Evolutionary conservation across 257 asterid species (phyloP), one percentile per base, ranked within the genome.

Genomic region (Primulina tabacum): DNA sequence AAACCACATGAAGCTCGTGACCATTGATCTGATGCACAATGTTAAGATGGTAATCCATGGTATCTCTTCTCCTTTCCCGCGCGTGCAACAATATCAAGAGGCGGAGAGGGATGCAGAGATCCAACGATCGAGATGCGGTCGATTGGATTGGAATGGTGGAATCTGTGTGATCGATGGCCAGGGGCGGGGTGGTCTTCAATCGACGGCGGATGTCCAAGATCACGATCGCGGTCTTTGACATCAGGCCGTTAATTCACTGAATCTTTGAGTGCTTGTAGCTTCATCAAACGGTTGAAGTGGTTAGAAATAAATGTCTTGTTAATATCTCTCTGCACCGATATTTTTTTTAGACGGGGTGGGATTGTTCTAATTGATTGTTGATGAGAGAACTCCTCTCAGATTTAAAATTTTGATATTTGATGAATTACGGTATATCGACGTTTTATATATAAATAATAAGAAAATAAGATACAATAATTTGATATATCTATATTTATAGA

Each of bases 11-110:
- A 83, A 77, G 76, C 52, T 87, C 10, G 67, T 76, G 28, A 81
- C 79, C 75, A 76, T 85, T 11, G 89, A 87, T 81, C 75, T 87
- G 81, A 70, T 87, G 35, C 94, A 87, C 76, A 85, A 87, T 76
- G 79, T 77, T 78, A 85, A 75, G 79, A 80, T 87, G 35, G 89
- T 78, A 68, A 70, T 87, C 74, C 94, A 87, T 52, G 89, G 78
- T 47, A 60, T 87, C 21, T 83, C 89, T 1, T 76, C 87, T 38
- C 86, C 90, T 16, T 85, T 87, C 63, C 94, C 89, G 12, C 86
- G 75, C 65, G 80, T 32, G 6, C 34, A 32, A 32, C 34, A 5
- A 32, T 32, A 85, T 86, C 82, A 70, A 73, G 84, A 28, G 30
- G 30, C 30, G 30, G 30, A 28, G 30, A 28, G 30, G 1, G 30